phyloP scores from a whole-genome alignment of 2,329 filamentous ascomycete genomes.

The Calycina marina region DNA sequence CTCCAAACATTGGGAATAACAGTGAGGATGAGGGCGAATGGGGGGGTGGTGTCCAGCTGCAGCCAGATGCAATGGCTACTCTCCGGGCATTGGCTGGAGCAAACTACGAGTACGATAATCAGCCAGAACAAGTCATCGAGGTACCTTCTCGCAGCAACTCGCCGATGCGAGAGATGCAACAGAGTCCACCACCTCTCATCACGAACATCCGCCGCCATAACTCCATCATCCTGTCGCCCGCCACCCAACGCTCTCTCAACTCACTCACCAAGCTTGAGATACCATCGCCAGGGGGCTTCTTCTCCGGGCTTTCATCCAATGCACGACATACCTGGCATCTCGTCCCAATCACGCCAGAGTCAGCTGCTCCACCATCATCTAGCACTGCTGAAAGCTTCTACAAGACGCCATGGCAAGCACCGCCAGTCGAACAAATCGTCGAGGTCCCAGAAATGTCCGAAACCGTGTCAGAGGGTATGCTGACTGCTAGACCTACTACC shows the following conservation, averaged over 20 bases:
- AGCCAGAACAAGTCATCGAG: slow-evolving; percentile 40
- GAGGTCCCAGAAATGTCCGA: slow-evolving; percentile 34
- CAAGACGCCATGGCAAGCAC: slow-evolving; percentile 55
- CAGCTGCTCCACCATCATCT: slow-evolving; percentile 56
- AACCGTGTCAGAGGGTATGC: slow-evolving; percentile 42
- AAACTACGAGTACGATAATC: slow-evolving; percentile 44
- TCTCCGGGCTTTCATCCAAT: slow-evolving; percentile 64
- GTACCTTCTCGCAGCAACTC: slow-evolving; percentile 22
- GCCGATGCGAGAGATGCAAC: slow-evolving; percentile 36
- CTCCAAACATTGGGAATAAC: slow-evolving; percentile 52
- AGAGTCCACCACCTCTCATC: slow-evolving; percentile 35
- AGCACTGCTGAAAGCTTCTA: slow-evolving; percentile 91
- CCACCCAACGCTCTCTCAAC: slow-evolving; percentile 45
- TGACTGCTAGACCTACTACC: slow-evolving; percentile 46
- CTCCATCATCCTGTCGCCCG: slow-evolving; percentile 30
- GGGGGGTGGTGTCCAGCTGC: slow-evolving; percentile 54
- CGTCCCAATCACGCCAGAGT: slow-evolving; percentile 36
- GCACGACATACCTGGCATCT: slow-evolving; percentile 74
- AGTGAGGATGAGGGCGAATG: slow-evolving; percentile 46
- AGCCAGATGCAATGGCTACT: slow-evolving; percentile 67
- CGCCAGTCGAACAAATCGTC: slow-evolving; percentile 52
- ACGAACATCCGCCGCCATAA: slow-evolving; percentile 25
- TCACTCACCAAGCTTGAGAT: slow-evolving; percentile 74
- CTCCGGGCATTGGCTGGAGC: slow-evolving; percentile 57
- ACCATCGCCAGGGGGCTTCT: slow-evolving; percentile 84